Evolutionary conservation across 805 yeast genomes (phyloP).

Genomic region (Starmerella potacharoeniae): DNA sequence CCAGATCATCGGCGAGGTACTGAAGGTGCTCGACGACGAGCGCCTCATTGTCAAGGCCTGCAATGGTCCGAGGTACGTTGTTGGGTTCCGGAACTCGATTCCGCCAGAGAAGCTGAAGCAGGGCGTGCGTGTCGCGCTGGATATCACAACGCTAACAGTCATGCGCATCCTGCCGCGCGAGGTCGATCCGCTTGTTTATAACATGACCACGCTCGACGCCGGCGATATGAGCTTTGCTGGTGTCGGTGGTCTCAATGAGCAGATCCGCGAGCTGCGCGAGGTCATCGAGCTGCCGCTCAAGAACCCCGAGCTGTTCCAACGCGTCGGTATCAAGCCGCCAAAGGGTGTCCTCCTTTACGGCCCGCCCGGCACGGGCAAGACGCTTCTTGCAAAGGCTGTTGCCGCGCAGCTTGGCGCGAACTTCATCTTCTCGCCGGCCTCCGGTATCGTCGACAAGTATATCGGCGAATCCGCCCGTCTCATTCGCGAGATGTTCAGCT

Average conservation of each 20-base stretch:
- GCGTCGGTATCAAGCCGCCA: slow-evolving; percentile 98
- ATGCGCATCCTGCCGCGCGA: slow-evolving; percentile 97
- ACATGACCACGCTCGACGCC: slow-evolving; percentile 97
- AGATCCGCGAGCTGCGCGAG: slow-evolving; percentile 90
- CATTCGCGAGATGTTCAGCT: slow-evolving; percentile 94
- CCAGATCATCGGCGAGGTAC: slow-evolving; percentile 91
- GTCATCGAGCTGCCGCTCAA: slow-evolving; percentile 94
- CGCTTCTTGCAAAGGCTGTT: slow-evolving; percentile 90
- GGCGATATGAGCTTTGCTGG: slow-evolving; percentile 91
- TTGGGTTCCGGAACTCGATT: slow-evolving; percentile 90
- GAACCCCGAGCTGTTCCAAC: slow-evolving; percentile 87
- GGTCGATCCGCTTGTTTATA: slow-evolving; percentile 94
- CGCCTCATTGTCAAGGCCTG: slow-evolving; percentile 90
- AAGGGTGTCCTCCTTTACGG: slow-evolving; percentile 94
- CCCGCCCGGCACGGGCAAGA: slow-evolving; percentile 98
- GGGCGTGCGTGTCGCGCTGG: slow-evolving; percentile 93
- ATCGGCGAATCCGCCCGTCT: slow-evolving; percentile 96
- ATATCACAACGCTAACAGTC: slow-evolving; percentile 93
- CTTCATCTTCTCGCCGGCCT: slow-evolving; percentile 95
- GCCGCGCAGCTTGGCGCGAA: slow-evolving; percentile 98
- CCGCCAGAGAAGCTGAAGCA: slow-evolving; percentile 72
- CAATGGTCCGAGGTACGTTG: slow-evolving; percentile 94
- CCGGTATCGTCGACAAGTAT: slow-evolving; percentile 95
- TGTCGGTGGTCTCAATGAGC: slow-evolving; percentile 93
- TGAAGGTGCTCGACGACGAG: slow-evolving; percentile 90